Percentiles rank a stretch among this genome's conserved stretches.
Conservation (phyloP, 306 rosid genomes). For the Betula pendula region DNA sequence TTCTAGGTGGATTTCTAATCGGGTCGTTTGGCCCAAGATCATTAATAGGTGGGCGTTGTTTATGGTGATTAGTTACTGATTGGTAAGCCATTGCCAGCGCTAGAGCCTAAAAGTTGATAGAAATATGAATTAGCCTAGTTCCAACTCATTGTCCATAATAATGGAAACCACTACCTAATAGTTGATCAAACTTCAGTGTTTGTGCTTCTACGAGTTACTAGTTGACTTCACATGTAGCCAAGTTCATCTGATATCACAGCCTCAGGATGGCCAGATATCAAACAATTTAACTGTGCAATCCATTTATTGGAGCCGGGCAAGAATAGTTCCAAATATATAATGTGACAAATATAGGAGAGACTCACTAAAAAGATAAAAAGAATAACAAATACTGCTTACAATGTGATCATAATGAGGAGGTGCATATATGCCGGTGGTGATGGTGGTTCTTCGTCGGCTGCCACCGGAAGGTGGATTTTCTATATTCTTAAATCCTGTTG, state of each 20-base stretch:
- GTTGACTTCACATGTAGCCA: background rate
- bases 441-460: constrained; percentile 40
- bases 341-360: background rate
- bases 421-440: constrained; percentile 65
- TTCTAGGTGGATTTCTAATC: constrained; percentile 33
- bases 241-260: background rate
- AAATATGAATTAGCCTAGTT: background rate
- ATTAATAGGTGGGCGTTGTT: constrained; percentile 55
- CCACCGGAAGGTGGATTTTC: constrained; percentile 45
- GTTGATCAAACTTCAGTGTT: background rate
- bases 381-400: constrained; percentile 27
- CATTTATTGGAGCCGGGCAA: background rate
- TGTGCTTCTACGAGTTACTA: background rate
- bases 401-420: constrained; percentile 60
- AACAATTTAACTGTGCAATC: background rate
- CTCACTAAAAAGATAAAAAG: background rate
- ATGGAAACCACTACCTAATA: background rate
- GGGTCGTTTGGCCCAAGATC: constrained; percentile 57
- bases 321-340: background rate
- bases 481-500: constrained; percentile 53
- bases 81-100: constrained; percentile 82
- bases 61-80: constrained; percentile 63
- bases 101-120: constrained; percentile 41
- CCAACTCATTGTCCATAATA: background rate
- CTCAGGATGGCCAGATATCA: no score